Evolutionary conservation across 805 yeast species (phyloP), one percentile per base, ranked within the genome.

Genomic region (Metschnikowia anglica): DNA sequence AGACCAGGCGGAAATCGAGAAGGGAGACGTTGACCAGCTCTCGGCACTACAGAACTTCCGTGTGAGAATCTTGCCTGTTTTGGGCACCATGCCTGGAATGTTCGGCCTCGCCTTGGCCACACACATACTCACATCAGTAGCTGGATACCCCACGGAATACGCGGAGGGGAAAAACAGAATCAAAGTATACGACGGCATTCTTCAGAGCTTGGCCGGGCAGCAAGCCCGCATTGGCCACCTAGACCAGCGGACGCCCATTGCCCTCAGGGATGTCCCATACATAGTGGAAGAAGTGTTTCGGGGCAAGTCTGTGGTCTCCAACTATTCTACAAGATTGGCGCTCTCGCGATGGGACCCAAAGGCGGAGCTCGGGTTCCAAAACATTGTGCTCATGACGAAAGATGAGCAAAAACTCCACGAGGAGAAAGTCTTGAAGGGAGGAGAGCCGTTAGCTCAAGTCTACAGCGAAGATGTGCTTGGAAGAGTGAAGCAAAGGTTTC

Each of bases 41-140:
- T 80, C 95, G 47, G 95, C 96, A 2, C 65, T 93, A 51, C 83
- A 80, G 55, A 89, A 88, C 65, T 93, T 93, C 71, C 76, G 99
- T 54, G 97, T 90, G 9, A 75, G 99, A 54, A 91, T 93, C 35
- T 73, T 93, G 43, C 99, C 99, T 0, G 99, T 93, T 0, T 68
- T 93, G 49, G 98, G 99, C 3, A 88, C 99, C 0, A 81, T 93
- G 84, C 99, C 99, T 1, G 97, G 93, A 8, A 84, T 91, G 65
- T 93, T 93, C 68, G 99, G 98, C 1, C 73, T 93, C 36, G 79
- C 96, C 0, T 77, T 91, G 43, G 95, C 96, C 2, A 85, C 97
- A 0, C 83, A 87, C 66, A 70, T 93, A 17, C 65, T 93, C 26
- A 85, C 95, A 2, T 66, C 76, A 3, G 80, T 88, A 7, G 81